Base-by-base conservation (phyloP, 345 rosid genomes). In the Cardamine resedifolia region DNA sequence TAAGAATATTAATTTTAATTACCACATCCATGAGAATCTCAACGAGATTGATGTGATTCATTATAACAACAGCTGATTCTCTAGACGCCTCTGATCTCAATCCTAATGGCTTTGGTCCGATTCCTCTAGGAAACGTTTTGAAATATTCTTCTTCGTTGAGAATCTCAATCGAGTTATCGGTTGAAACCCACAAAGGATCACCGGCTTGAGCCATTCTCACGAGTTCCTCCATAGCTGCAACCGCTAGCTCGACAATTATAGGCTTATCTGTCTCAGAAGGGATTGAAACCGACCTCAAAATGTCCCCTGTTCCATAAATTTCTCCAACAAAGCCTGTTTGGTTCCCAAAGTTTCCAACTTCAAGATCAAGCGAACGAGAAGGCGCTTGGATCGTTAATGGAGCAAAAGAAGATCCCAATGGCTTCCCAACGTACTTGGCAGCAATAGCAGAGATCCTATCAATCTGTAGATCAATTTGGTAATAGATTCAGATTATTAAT, bases 21-120 rank as follows among this genome's bases (percentile, higher is more conserved):
- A 87, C 99, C 90, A 83, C 99, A 78, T 95, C 97, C 99, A 95
- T 95, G 81, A 95, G 96, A 72, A 88, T 90, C 82, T 95, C 97
- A 19, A 95, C 96, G 57, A 95, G 97, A 71, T 79, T 95, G 47
- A 83, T 78, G 63, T 88, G 94, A 81, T 88, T 91, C 96, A 90
- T 90, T 50, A 95, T 91, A 57, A 95, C 90, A 49, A 95, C 88
- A 0, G 91, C 84, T 1, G 96, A 83, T 71, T 91, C 96, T 82
- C 90, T 86, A 1, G 99, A 90, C 55, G 99, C 93, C 73, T 95
- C 99, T 6, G 96, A 86, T 77, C 79, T 90, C 41, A 90, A 41
- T 14, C 92, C 96, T 55, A 90, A 66, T 4, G 96, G 88, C 69
- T 83, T 88, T 5, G 97, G 93, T 39, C 96, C 97, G 6, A 95